Percentiles rank a stretch among this genome's conserved stretches.
Conservation (phyloP, 768 basidiomycete species). For the Auricularia sp. region DNA sequence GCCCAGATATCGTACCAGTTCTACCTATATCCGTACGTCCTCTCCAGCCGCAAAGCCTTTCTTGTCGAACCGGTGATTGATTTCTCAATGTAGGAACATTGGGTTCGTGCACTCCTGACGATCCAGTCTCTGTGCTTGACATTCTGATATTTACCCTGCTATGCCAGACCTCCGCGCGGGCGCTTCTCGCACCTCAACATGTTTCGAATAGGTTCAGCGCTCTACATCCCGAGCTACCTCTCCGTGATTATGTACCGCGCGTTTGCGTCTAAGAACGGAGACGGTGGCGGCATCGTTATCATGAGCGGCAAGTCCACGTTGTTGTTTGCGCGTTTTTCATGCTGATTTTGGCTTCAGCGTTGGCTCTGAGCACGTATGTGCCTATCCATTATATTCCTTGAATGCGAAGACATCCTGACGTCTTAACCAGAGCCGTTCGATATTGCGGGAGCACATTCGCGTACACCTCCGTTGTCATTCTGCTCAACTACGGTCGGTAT, state of each 20-base stretch:
- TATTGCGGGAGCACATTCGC: conserved; percentile 83
- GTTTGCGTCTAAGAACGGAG: conserved; percentile 42
- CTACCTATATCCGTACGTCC: conserved; percentile 74
- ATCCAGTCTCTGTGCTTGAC: not conserved
- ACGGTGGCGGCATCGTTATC: conserved; percentile 65
- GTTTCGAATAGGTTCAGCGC: conserved; percentile 78
- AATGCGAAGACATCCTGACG: not conserved
- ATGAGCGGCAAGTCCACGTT: conserved; percentile 57
- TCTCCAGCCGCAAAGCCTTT: not conserved
- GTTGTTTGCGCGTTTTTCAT: conserved; percentile 13
- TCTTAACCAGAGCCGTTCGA: conserved; percentile 54
- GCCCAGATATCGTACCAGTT: conserved; percentile 89
- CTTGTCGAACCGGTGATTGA: not conserved
- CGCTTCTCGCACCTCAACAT: conserved; percentile 78
- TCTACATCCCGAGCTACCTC: conserved; percentile 88
- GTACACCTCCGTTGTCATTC: conserved; percentile 84
- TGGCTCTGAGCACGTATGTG: conserved; percentile 74
- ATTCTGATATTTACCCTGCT: not conserved
- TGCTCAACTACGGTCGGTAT: conserved; percentile 52
- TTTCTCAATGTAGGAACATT: conserved; percentile 22
- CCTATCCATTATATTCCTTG: conserved; percentile 6
- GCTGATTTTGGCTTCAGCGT: conserved; percentile 32
- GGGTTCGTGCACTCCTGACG: conserved; percentile 15
- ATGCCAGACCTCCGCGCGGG: conserved; percentile 59
- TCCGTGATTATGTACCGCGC: conserved; percentile 63